A percentile compares a stretch with the other conserved stretches of the same genome.
Evolutionary conservation across 345 rosid species (phyloP).

Genomic region (Pistacia atlantica): DNA sequence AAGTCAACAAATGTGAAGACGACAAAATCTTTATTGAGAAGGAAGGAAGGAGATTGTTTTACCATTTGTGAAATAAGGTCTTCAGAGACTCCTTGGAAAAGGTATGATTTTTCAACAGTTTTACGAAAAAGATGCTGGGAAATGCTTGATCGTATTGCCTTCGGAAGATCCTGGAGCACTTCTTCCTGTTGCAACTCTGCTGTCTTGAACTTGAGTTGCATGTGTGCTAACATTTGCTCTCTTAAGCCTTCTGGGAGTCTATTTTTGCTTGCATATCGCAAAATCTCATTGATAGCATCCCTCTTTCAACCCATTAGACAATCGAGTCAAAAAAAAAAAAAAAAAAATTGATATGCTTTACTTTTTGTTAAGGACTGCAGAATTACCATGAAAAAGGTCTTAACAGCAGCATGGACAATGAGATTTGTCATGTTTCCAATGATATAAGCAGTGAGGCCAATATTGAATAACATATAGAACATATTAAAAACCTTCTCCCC

Average conservation of each 20-base stretch:
- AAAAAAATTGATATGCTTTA: too few species aligned
- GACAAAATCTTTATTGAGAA: neutral
- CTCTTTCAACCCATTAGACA: constrained; percentile 52
- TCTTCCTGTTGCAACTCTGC: constrained; percentile 85
- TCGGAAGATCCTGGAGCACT: constrained; percentile 79
- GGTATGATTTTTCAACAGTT: constrained; percentile 59
- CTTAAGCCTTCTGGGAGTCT: constrained; percentile 77
- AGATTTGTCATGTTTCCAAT: constrained; percentile 97
- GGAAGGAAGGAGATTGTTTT: constrained; percentile 4
- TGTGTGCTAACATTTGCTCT: constrained; percentile 91
- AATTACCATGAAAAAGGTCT: constrained; percentile 72
- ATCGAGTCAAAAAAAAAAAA: too few species aligned
- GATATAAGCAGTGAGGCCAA: constrained; percentile 81
- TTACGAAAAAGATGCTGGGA: constrained; percentile 72
- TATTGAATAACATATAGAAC: constrained; percentile 88
- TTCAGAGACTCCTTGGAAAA: constrained; percentile 72
- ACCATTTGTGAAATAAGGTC: constrained; percentile 81
- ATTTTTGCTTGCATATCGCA: constrained; percentile 79
- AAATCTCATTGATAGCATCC: constrained; percentile 68
- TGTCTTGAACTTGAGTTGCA: constrained; percentile 91
- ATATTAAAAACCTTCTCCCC: constrained; percentile 77
- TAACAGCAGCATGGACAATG: constrained; percentile 68
- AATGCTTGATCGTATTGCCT: constrained; percentile 87
- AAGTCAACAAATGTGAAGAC: neutral
- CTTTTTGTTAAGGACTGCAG: neutral